Base-by-base conservation (phyloP, 257 asterid genomes). In the Solanum appendiculatum region DNA sequence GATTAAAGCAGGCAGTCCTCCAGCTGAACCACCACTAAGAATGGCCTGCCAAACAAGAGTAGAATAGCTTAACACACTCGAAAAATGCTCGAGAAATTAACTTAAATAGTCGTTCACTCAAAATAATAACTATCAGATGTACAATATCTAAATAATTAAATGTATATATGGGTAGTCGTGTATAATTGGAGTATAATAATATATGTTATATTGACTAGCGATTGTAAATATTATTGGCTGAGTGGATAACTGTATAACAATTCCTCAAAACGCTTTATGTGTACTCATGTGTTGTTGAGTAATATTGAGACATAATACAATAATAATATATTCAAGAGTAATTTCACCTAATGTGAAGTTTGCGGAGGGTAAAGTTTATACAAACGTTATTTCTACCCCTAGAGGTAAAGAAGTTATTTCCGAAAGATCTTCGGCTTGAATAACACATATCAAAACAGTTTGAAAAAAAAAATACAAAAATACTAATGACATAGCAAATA, bases 21-120 rank as follows among this genome's bases (percentile, higher is more conserved):
- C 96, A 3, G 96, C 97, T 6, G 97, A 93, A 58, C 93, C 90
- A 66, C 97, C 96, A 1, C 94, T 81, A 9, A 92, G 92, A 88
- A 94, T 93, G 34, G 94, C 96, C 96, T 93, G 90, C 60, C 60
- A 51, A 51, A 51, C 1, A 51, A 18, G 60, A 51, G 37, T 34
- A 34, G 37, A 34, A 34, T 4, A 34, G 0, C 60, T 16, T 51
- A 51, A 51, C 9, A 2, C n/a, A 51, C n/a, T 51, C 0, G 60
- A 16, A 51, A 51, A 51, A 18, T 51, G n/a, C 9, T 51, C 0
- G 0, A 18, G 9, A 51, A 51, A 51, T 51, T 51, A 18, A 51
- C 1, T 51, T 51, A 51, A n/a, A 51, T 18, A 51, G 9, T 0
- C 60, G n/a, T 18, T 21, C 60, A 18, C 10, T 51, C 60, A 5